Conservation (phyloP, 2,329 filamentous ascomycete genomes). For the Pseudopithomyces chartarum region DNA sequence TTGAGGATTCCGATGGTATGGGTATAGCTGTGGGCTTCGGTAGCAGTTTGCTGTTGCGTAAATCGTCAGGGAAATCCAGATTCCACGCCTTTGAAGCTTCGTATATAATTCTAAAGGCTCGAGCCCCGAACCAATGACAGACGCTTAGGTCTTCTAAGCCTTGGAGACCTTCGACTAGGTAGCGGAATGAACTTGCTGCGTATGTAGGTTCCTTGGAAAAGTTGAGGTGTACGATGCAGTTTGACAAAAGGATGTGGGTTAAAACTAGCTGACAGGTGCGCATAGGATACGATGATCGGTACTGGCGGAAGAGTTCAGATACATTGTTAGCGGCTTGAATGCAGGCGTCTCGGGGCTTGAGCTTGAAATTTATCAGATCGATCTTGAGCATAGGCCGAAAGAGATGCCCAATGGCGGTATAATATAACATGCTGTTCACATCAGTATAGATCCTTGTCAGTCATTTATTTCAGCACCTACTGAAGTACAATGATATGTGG, state of each 20-base stretch:
- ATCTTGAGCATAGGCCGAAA: constrained; percentile 76
- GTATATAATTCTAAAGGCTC: constrained; percentile 50
- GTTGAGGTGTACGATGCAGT: constrained; percentile 51
- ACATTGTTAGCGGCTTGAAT: constrained; percentile 54
- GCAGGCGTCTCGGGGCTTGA: constrained; percentile 70
- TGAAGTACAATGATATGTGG: constrained; percentile 75
- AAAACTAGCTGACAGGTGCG: constrained; percentile 47
- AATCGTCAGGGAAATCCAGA: constrained; percentile 47
- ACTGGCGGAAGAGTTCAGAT: constrained; percentile 47
- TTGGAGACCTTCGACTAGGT: constrained; percentile 50
- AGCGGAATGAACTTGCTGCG: constrained; percentile 35
- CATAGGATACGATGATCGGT: constrained; percentile 51
- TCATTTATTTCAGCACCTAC: constrained; percentile 59
- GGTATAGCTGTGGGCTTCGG: constrained; percentile 16
- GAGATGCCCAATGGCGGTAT: constrained; percentile 72
- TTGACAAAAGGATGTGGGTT: constrained; percentile 49
- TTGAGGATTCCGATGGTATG: constrained; percentile 4
- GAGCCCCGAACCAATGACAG: constrained; percentile 51
- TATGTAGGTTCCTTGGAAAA: constrained; percentile 44
- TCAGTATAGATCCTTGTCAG: neutral
- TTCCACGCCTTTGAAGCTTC: constrained; percentile 51
- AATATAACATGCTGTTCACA: constrained; percentile 64
- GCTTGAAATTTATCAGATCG: constrained; percentile 59
- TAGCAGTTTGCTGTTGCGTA: constrained; percentile 33
- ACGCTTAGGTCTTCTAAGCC: constrained; percentile 49